These are phyloP conservation scores for Kluyveromyces siamensis DNA, from an alignment of 805 yeast genomes.

Conservation along the genomic window DNA sequence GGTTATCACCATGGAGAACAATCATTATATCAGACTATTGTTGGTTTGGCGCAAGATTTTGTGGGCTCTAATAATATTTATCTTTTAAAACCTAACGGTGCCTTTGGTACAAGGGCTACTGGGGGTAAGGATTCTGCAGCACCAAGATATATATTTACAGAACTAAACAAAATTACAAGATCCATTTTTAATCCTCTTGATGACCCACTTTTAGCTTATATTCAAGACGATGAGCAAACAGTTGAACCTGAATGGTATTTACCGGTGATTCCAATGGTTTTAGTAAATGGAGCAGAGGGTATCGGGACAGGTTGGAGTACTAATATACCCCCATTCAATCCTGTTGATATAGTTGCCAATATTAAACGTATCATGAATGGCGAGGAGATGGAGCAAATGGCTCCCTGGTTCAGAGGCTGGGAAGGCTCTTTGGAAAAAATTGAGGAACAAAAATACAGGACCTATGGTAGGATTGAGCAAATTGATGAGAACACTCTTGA, in stretches of 20 bases:
- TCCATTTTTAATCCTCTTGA: constrained; percentile 73
- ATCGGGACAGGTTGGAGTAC: constrained; percentile 99
- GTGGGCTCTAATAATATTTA: constrained; percentile 88
- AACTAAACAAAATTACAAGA: constrained; percentile 65
- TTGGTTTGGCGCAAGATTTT: constrained; percentile 91
- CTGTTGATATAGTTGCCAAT: constrained; percentile 70
- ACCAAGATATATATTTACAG: constrained; percentile 90
- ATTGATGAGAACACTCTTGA: constrained; percentile 72
- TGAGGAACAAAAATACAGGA: constrained; percentile 59
- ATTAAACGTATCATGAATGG: constrained; percentile 64
- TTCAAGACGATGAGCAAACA: constrained; percentile 86
- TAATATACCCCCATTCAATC: constrained; percentile 82
- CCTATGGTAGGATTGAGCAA: constrained; percentile 75
- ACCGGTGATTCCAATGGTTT: constrained; percentile 90
- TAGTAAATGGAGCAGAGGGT: constrained; percentile 95
- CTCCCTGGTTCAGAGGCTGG: constrained; percentile 97
- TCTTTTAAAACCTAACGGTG: constrained; percentile 81
- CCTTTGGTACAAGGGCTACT: constrained; percentile 89
- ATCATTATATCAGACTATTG: constrained; percentile 79
- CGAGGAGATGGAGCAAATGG: constrained; percentile 61
- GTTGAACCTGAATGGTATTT: constrained; percentile 95
- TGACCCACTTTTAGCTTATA: constrained; percentile 64
- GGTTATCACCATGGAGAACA: constrained; percentile 95
- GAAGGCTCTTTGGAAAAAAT: constrained; percentile 65
- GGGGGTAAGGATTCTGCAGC: constrained; percentile 99